A percentile compares a stretch with the other conserved stretches of the same genome.
phyloP scores from a whole-genome alignment of 805 yeast species.

The Ogataea nakhonphanomensis region DNA sequence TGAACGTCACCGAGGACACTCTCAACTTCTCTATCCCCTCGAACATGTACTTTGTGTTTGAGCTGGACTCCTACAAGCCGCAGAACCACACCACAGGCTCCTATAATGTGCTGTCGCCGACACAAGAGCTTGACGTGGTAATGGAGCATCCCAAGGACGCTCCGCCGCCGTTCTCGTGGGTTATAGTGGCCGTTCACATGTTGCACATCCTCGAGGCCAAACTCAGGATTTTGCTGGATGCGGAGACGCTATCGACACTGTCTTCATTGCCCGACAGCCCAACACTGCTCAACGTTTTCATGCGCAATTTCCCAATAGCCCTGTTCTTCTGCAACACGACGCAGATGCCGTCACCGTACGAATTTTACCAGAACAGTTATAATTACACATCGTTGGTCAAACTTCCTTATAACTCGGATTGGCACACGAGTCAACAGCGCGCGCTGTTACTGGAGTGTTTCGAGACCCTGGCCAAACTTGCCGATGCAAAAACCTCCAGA shows the following conservation, averaged over 20 bases:
- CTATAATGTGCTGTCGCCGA: constrained; percentile 1
- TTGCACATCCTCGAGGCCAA: constrained; percentile 7
- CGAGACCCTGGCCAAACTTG: constrained; percentile 37
- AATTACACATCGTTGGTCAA: constrained; percentile 11
- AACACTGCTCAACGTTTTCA: constrained; percentile 24
- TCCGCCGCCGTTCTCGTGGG: constrained; percentile 14
- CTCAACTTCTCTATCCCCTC: constrained; percentile 24
- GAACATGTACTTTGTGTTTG: constrained; percentile 28
- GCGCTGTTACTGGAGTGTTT: constrained; percentile 24
- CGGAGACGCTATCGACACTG: constrained; percentile 2
- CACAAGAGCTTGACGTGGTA: neutral
- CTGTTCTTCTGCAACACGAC: constrained; percentile 35
- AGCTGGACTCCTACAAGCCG: constrained; percentile 24
- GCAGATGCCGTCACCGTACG: constrained; percentile 41
- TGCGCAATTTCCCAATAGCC: constrained; percentile 40
- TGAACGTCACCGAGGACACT: neutral
- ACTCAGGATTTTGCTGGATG: neutral
- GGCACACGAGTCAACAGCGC: constrained; percentile 10
- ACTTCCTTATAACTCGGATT: constrained; percentile 1
- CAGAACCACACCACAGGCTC: neutral
- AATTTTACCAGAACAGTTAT: constrained; percentile 31
- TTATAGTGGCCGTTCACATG: constrained; percentile 9
- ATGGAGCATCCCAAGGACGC: neutral
- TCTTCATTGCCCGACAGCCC: constrained; percentile 8
- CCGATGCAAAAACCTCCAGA: constrained; percentile 11